A percentile compares a stretch with the other conserved stretches of the same genome.
phyloP scores from a whole-genome alignment of 2,329 filamentous ascomycete genomes.

The Trichoderma polysporum region DNA sequence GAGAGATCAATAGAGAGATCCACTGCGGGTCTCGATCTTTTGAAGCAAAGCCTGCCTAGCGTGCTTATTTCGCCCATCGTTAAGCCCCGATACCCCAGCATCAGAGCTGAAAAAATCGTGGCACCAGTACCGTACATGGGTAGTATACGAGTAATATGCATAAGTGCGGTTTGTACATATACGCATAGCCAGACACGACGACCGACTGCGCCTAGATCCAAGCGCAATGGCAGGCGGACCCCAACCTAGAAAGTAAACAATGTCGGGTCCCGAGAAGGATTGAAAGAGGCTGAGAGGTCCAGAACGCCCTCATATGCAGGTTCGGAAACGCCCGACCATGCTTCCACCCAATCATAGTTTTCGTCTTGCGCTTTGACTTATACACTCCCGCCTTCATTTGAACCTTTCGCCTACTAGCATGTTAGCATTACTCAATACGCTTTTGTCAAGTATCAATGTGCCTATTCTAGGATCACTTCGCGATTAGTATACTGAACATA shows the following conservation, averaged over 20 bases:
- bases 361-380: background rate
- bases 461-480: background rate
- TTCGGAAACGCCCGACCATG: background rate
- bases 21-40: conserved; percentile 3
- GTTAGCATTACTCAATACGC: background rate
- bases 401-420: background rate
- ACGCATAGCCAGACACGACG: background rate
- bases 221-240: background rate
- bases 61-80: background rate
- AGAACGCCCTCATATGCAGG: background rate
- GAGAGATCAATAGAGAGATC: background rate
- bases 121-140: background rate
- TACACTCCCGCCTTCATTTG: background rate
- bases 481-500: background rate
- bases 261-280: conserved; percentile 4
- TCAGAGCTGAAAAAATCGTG: conserved; percentile 7
- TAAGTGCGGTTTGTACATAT: background rate
- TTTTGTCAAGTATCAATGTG: background rate
- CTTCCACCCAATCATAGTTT: background rate
- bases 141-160: background rate
- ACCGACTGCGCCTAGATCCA: background rate
- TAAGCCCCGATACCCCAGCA: background rate
- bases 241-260: background rate
- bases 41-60: background rate
- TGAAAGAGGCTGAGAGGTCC: conserved; percentile 1